These are phyloP conservation scores for Rhodamnia rubescens DNA, from an alignment of 345 rosid species.

Conservation along the genomic window DNA sequence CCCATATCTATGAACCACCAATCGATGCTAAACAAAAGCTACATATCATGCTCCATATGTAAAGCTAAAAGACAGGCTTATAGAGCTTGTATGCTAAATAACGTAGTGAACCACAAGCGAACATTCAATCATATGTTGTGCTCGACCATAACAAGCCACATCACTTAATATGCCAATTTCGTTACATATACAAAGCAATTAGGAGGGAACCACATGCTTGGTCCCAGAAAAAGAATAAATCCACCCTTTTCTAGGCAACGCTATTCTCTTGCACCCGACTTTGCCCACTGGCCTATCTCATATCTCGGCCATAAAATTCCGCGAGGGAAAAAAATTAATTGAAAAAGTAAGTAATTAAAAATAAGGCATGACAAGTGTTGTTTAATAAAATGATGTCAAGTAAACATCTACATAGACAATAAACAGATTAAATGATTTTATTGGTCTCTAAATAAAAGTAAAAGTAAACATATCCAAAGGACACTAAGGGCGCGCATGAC, in stretches of 20 bases:
- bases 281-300: not conserved
- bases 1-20: not conserved
- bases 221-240: not conserved
- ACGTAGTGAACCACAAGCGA: fast-evolving
- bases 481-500: not conserved
- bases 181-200: not conserved
- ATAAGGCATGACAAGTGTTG: fast-evolving
- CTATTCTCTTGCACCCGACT: not conserved
- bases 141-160: not conserved
- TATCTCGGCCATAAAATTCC: not conserved
- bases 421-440: not conserved
- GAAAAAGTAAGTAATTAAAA: not conserved
- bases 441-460: not conserved
- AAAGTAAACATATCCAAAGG: not conserved
- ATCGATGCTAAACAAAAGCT: not conserved
- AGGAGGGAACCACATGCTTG: not conserved
- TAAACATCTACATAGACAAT: not conserved
- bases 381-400: not conserved
- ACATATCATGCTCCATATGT: not conserved
- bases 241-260: not conserved
- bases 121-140: not conserved
- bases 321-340: not conserved
- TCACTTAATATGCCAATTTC: not conserved
- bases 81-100: not conserved
- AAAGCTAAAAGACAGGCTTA: not conserved